phyloP scores from a whole-genome alignment of 2,329 filamentous ascomycete species.

The Botrytis medusae region DNA sequence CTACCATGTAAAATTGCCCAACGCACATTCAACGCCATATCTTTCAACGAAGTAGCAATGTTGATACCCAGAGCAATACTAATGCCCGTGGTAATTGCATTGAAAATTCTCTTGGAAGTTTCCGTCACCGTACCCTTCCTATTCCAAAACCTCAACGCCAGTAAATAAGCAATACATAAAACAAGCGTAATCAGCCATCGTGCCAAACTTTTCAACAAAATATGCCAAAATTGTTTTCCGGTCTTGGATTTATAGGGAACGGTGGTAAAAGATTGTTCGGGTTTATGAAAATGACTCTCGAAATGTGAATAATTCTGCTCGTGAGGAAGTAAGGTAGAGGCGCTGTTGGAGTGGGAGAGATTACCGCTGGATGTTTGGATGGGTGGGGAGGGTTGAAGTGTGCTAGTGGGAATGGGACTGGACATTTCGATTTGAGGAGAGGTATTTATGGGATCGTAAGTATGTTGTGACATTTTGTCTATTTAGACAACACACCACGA shows the following conservation, averaged over 20 bases:
- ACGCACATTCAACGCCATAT: slow-evolving; percentile 47
- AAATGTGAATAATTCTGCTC: neutral
- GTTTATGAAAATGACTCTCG: slow-evolving; percentile 4
- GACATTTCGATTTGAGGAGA: neutral
- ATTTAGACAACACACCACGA: neutral
- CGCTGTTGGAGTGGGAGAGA: neutral
- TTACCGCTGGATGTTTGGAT: neutral
- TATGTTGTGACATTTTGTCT: slow-evolving; percentile 1
- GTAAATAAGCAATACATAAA: slow-evolving; percentile 33
- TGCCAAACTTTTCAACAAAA: slow-evolving; percentile 30
- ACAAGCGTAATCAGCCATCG: slow-evolving; percentile 31
- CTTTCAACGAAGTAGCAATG: slow-evolving; percentile 46
- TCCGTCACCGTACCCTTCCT: slow-evolving; percentile 38
- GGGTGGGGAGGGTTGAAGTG: neutral
- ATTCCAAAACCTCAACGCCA: slow-evolving; percentile 26
- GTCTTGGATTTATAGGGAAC: slow-evolving; percentile 17
- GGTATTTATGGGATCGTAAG: slow-evolving; percentile 1
- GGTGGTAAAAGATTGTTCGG: neutral
- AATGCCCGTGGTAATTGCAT: slow-evolving; percentile 47
- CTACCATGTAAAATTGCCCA: slow-evolving; percentile 47
- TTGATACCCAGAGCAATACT: slow-evolving; percentile 47
- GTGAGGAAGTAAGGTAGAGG: neutral
- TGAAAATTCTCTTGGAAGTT: slow-evolving; percentile 45
- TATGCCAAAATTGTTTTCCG: slow-evolving; percentile 32
- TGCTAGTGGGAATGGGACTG: neutral